Conservation (phyloP, 176 grass and related monocot genomes). For the Echinochloa phyllopogon region DNA sequence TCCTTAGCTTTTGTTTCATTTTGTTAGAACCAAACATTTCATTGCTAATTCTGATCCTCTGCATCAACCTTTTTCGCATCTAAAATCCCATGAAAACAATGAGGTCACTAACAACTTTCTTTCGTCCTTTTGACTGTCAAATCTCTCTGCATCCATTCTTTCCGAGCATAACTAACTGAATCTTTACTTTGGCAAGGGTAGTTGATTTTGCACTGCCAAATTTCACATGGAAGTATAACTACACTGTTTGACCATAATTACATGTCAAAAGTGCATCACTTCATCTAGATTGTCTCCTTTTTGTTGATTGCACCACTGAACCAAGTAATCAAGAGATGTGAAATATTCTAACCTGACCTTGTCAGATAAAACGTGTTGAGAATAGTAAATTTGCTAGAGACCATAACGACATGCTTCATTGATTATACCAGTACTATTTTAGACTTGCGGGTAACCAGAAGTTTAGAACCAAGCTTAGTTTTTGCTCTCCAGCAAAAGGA, state of each 20-base stretch:
- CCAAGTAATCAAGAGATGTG: conserved; percentile 16
- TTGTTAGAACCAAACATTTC: conserved; percentile 6
- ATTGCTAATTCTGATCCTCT: background rate
- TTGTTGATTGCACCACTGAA: conserved; percentile 33
- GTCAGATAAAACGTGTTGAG: background rate
- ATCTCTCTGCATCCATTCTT: conserved; percentile 22
- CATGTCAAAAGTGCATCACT: conserved; percentile 25
- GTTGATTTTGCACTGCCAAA: conserved; percentile 23
- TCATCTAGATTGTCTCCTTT: conserved; percentile 22
- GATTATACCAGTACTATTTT: background rate
- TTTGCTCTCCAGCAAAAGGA: background rate
- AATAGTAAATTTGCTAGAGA: background rate
- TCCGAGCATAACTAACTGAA: background rate
- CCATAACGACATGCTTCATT: no score
- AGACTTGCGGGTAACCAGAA: no score
- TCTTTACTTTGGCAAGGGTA: conserved; percentile 39
- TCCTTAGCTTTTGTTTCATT: conserved; percentile 15
- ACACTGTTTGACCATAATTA: background rate
- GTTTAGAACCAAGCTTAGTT: background rate
- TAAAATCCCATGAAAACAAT: conserved; percentile 37
- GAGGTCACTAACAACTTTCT: conserved; percentile 19
- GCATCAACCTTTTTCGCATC: conserved; percentile 35
- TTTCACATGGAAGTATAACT: conserved; percentile 9
- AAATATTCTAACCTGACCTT: background rate
- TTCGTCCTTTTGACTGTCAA: conserved; percentile 55